Percentiles rank a stretch among this genome's conserved stretches.
phyloP scores from a whole-genome alignment of 2,329 filamentous ascomycete genomes.

The Metarhizium rileyi region DNA sequence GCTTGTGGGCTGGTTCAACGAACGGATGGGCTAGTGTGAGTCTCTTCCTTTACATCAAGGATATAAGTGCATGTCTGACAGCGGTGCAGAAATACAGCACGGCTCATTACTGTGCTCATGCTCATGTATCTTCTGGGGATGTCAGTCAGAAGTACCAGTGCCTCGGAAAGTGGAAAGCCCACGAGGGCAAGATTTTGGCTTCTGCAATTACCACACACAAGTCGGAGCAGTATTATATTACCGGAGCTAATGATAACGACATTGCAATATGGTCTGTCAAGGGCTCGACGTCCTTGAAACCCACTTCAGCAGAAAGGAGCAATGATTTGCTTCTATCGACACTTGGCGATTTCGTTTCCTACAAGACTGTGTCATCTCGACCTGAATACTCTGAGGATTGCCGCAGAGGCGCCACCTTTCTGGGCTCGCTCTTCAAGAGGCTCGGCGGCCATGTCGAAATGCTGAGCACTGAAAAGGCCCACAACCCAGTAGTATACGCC shows the following conservation, averaged over 20 bases:
- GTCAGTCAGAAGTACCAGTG: constrained; percentile 77
- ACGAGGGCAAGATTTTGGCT: constrained; percentile 77
- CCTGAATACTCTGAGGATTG: constrained; percentile 86
- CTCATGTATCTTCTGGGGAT: constrained; percentile 35
- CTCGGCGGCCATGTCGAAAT: constrained; percentile 85
- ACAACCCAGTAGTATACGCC: constrained; percentile 90
- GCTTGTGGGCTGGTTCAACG: constrained; percentile 81
- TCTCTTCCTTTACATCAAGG: background rate
- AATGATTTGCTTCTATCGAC: constrained; percentile 56
- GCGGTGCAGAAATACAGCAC: constrained; percentile 53
- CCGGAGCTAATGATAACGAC: constrained; percentile 84
- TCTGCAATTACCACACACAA: constrained; percentile 66
- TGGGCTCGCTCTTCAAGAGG: constrained; percentile 83
- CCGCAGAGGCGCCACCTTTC: constrained; percentile 80
- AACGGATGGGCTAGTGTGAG: constrained; percentile 75
- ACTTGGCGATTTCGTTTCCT: constrained; percentile 78
- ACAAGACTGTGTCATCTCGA: constrained; percentile 82
- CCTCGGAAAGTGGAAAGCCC: constrained; percentile 68
- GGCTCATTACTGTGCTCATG: constrained; percentile 51
- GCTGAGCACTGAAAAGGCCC: constrained; percentile 67
- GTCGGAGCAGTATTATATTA: constrained; percentile 76
- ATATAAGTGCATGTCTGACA: background rate
- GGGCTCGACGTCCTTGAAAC: constrained; percentile 21
- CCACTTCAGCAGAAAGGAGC: constrained; percentile 25
- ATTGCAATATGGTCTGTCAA: constrained; percentile 80